Evolutionary conservation across 2,329 filamentous ascomycete species (phyloP), one percentile per base, ranked within the genome.

Genomic region (Chaetomiaceae sp.): DNA sequence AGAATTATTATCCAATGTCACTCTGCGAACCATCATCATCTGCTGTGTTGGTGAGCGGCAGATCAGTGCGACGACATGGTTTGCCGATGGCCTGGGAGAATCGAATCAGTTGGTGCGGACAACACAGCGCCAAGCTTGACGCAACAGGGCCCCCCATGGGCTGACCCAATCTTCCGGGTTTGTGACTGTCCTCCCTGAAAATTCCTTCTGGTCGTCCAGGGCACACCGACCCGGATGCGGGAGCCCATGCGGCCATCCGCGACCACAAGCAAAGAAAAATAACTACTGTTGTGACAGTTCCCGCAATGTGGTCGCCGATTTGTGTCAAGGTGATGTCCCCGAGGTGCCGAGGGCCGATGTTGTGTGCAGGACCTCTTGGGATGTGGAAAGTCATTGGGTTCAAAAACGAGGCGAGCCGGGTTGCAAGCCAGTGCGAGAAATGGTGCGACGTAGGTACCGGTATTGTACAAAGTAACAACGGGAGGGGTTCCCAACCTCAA

Each of bases 281-380:
- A 38, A 39, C 36, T 34, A 17, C n/a, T 43, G 46, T 44, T 37
- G 48, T 33, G n/a, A 38, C 43, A 39, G 36, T 44, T 51, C 46
- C 9, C 33, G 20, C 43, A 33, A 43, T 14, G 22, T 46, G 53
- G 47, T 58, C 56, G 56, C 56, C 56, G 53, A 56, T 51, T 48
- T 54, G 56, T 56, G 56, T 12, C 7, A 54, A 47, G 53, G 46
- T 51, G 36, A 47, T 51, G 53, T 53, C 53, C 53, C 56, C 46
- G 50, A 55, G 42, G 50, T 20, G 40, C 44, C 46, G 56, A 45
- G 55, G 37, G 17, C 46, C 50, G 46, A 50, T 34, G 48, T n/a
- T 33, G 48, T 45, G 48, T 40, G 38, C 43, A 12, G 12, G 27
- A 11, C 17, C 27, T 17, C 19, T 39, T 40, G 44, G 3, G 3